Evolutionary conservation across 1,139 yeast genomes (phyloP).

Genomic region (Kodamaea suecica): DNA sequence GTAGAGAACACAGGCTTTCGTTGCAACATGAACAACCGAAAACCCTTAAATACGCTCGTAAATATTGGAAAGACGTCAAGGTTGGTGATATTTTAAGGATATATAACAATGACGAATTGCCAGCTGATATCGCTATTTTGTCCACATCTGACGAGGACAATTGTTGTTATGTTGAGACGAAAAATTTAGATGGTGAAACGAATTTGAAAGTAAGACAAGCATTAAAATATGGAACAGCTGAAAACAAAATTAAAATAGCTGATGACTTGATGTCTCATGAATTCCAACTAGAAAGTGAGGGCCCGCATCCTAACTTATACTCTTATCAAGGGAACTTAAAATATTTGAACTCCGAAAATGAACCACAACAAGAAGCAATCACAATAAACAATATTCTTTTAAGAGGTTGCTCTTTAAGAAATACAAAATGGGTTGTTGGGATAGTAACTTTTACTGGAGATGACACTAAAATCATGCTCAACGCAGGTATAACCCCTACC

Average conservation of each 20-base stretch:
- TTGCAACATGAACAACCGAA: constrained; percentile 10
- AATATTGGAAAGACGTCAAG: constrained; percentile 52
- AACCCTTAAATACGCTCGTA: constrained; percentile 30
- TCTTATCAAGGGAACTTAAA: constrained; percentile 50
- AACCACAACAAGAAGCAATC: constrained; percentile 36
- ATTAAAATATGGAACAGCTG: constrained; percentile 39
- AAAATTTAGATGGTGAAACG: constrained; percentile 61
- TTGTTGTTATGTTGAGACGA: constrained; percentile 56
- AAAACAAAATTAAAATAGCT: constrained; percentile 35
- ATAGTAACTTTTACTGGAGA: constrained; percentile 51
- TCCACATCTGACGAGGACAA: constrained; percentile 54
- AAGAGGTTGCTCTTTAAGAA: constrained; percentile 52
- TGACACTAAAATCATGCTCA: constrained; percentile 56
- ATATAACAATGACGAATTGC: constrained; percentile 55
- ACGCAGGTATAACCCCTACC: constrained; percentile 57
- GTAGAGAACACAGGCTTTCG: constrained; percentile 5
- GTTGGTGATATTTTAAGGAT: constrained; percentile 56
- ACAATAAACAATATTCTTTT: constrained; percentile 48
- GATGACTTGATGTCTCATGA: constrained; percentile 40
- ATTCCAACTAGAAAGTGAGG: constrained; percentile 51
- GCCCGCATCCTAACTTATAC: constrained; percentile 54
- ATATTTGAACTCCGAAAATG: constrained; percentile 25
- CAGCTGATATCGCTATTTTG: constrained; percentile 52
- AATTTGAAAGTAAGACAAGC: constrained; percentile 54
- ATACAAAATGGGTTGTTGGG: constrained; percentile 56